A percentile compares a stretch with the other conserved stretches of the same genome.
phyloP scores from a whole-genome alignment of 345 rosid species.

The Eucalyptus tenuipes region DNA sequence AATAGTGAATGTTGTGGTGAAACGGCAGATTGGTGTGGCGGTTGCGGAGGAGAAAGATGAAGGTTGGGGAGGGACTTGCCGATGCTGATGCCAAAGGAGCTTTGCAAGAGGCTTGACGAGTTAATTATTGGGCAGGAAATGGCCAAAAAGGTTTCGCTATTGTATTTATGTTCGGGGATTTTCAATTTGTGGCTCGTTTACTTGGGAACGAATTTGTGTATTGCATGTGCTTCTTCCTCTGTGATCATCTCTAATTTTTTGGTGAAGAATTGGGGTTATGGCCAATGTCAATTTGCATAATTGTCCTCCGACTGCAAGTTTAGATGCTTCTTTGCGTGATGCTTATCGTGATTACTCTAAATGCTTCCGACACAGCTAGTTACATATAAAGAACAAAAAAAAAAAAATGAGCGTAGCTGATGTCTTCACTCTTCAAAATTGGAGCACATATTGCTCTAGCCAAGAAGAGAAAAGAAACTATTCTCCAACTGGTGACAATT shows the following conservation, averaged over 20 bases:
- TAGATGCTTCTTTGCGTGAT: neutral
- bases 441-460: too few relatives aligned
- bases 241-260: neutral
- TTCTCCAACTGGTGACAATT: too few relatives aligned
- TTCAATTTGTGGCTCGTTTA: neutral
- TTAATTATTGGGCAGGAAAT: slow-evolving; percentile 80
- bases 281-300: neutral
- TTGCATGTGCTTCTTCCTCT: neutral
- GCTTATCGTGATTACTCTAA: neutral
- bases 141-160: slow-evolving; percentile 65
- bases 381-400: too few relatives aligned
- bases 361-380: too few relatives aligned
- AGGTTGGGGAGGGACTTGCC: slow-evolving; percentile 5
- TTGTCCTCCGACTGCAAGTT: neutral
- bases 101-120: slow-evolving; percentile 55
- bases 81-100: slow-evolving; percentile 79
- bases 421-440: too few relatives aligned
- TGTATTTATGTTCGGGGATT: neutral
- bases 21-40: slow-evolving; percentile 10
- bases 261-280: neutral
- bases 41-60: neutral
- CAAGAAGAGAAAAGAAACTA: too few relatives aligned
- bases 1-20: neutral
- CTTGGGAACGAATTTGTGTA: neutral
- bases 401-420: too few relatives aligned